phyloP scores from a whole-genome alignment of 495 filamentous ascomycete genomes.

The Cercophora sp. region DNA sequence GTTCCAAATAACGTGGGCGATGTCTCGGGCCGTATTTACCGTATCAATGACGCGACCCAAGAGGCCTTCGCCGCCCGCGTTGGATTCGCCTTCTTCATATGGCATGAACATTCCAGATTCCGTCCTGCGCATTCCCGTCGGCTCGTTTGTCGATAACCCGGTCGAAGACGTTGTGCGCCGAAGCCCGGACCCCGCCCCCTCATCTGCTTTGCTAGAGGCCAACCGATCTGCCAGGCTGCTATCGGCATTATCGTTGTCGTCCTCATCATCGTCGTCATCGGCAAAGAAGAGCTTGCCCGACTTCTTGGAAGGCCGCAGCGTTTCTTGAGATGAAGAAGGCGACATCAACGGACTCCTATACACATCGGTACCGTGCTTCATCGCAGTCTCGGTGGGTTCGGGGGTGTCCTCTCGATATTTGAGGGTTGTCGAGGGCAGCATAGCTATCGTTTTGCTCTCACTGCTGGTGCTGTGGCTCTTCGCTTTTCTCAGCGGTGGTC shows the following conservation, averaged over 20 bases:
- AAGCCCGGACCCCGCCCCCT: conserved; percentile 20
- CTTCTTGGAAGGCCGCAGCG: conserved; percentile 64
- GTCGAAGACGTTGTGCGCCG: conserved; percentile 33
- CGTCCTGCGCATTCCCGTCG: conserved; percentile 61
- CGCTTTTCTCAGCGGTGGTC: conserved; percentile 41
- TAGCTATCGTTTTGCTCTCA: conserved; percentile 90
- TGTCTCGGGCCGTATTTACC: conserved; percentile 93
- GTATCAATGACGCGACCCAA: conserved; percentile 86
- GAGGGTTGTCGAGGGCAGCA: conserved; percentile 84
- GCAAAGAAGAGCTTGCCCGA: conserved; percentile 64
- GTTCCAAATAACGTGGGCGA: conserved; percentile 96
- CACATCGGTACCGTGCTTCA: conserved; percentile 46
- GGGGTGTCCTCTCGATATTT: conserved; percentile 84
- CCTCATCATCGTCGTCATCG: conserved; percentile 41
- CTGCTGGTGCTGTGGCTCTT: conserved; percentile 47
- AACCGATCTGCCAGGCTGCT: conserved; percentile 42
- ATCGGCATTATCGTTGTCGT: conserved; percentile 63
- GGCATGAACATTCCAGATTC: conserved; percentile 85
- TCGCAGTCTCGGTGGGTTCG: conserved; percentile 57
- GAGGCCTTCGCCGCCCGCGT: conserved; percentile 51
- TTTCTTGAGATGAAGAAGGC: conserved; percentile 74
- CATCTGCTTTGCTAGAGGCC: conserved; percentile 10
- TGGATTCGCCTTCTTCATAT: conserved; percentile 65
- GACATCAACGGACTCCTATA: conserved; percentile 50
- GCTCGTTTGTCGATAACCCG: conserved; percentile 34